These are phyloP conservation scores for Corniculantispora saksenae DNA, from an alignment of 2,329 filamentous ascomycete species.

Conservation along the genomic window DNA sequence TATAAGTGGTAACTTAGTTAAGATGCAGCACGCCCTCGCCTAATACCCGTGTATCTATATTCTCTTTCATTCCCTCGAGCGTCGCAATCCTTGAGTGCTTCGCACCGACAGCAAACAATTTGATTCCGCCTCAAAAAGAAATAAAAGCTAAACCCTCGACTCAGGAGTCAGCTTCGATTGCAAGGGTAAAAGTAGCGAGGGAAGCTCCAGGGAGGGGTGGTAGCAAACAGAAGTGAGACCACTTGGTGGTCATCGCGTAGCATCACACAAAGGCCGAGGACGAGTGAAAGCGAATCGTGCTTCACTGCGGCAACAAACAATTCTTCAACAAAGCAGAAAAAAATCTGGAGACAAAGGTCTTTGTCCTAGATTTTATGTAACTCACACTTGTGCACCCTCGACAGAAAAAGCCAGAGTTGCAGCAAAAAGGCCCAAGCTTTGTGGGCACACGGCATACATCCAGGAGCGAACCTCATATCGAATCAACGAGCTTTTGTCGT, in stretches of 20 bases:
- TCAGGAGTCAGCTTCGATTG: background rate
- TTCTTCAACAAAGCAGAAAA: background rate
- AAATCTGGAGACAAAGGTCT: background rate
- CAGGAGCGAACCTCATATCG: background rate
- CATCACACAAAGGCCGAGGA: conserved; percentile 8
- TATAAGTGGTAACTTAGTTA: too few species aligned
- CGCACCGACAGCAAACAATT: conserved; percentile 3
- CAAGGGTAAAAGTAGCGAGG: background rate
- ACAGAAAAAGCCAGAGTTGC: background rate
- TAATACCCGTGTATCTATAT: too few species aligned
- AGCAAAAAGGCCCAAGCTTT: background rate
- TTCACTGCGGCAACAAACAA: conserved; percentile 13
- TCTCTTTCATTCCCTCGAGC: background rate
- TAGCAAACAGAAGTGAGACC: conserved; percentile 15
- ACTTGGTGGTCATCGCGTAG: conserved; percentile 2
- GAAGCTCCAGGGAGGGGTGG: background rate
- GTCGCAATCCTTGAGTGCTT: background rate
- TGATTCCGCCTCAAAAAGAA: background rate
- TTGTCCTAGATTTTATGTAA: background rate
- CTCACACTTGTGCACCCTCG: background rate
- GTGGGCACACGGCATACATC: background rate
- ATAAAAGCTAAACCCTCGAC: background rate
- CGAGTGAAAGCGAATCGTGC: background rate
- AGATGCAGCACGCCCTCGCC: too few species aligned
- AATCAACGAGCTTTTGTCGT: background rate